A percentile compares a stretch with the other conserved stretches of the same genome.
These are phyloP conservation scores for Pleomassaria siparia DNA, from an alignment of 2,329 filamentous ascomycete genomes.

Conservation along the genomic window DNA sequence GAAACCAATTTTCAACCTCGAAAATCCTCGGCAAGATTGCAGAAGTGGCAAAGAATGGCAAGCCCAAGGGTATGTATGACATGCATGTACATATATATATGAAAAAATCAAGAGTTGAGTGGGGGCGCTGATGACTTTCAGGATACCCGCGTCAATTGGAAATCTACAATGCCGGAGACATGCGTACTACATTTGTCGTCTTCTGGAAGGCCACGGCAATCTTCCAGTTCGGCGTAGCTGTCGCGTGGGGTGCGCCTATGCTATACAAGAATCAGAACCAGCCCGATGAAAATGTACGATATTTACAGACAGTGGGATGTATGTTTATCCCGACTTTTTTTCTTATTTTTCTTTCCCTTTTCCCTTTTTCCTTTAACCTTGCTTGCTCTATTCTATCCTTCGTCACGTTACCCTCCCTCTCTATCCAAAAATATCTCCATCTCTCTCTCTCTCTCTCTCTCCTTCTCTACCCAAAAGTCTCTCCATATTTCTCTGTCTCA, in stretches of 20 bases:
- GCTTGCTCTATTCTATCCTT: neutral
- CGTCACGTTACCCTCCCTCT: no score
- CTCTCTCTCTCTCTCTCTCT: neutral
- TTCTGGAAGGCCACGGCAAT: constrained; percentile 42
- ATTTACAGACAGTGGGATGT: constrained; percentile 33
- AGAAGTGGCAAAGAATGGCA: constrained; percentile 17
- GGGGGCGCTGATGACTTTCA: neutral
- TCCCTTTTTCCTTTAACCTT: neutral
- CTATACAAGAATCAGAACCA: constrained; percentile 39
- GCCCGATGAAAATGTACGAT: constrained; percentile 28
- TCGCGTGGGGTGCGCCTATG: constrained; percentile 34
- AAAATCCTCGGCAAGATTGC: constrained; percentile 21
- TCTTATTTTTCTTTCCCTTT: neutral
- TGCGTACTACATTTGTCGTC: constrained; percentile 37
- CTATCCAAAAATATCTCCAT: neutral
- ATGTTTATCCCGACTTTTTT: constrained; percentile 3
- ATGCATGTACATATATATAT: no score
- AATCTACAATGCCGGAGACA: constrained; percentile 43
- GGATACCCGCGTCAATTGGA: constrained; percentile 32
- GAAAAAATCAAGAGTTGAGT: neutral
- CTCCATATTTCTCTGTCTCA: neutral
- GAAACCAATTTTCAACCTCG: constrained; percentile 34
- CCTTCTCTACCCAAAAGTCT: neutral
- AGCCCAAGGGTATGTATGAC: no score
- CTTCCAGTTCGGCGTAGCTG: constrained; percentile 36